Evolutionary conservation across 352 stramenopile genomes (phyloP).

Genomic region (Blastocystis sp.): DNA sequence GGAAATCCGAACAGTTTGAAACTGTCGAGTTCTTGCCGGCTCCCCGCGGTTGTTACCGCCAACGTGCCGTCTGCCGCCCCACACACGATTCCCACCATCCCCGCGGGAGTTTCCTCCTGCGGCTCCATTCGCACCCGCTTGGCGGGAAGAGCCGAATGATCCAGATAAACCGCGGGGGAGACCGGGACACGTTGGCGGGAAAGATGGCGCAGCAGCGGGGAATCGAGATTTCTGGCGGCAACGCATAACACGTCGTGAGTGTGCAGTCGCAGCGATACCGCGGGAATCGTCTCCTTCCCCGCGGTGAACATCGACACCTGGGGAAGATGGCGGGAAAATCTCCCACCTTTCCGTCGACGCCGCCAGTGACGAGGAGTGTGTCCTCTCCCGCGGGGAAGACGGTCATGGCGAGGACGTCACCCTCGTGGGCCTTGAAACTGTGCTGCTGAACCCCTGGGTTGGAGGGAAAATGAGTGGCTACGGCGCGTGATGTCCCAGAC

Average conservation of each 20-base stretch:
- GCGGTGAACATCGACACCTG: too few species aligned
- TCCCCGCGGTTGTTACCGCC: not conserved
- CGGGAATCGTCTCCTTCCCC: not conserved
- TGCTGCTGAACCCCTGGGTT: not conserved
- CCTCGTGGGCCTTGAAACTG: slow-evolving; percentile 18
- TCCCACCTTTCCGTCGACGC: slow-evolving; percentile 17
- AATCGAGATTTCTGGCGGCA: not conserved
- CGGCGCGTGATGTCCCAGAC: slow-evolving; percentile 4
- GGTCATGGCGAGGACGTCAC: slow-evolving; percentile 30
- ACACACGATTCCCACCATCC: not conserved
- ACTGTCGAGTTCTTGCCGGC: not conserved
- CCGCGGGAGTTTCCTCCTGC: not conserved
- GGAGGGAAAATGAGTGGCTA: too few species aligned
- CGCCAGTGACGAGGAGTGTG: not conserved
- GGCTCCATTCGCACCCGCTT: not conserved
- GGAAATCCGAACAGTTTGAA: not conserved
- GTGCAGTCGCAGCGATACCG: not conserved
- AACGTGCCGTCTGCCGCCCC: not conserved
- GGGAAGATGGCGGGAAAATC: too few species aligned
- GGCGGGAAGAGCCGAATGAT: not conserved
- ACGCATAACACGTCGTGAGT: slow-evolving; percentile 28
- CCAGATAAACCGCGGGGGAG: not conserved
- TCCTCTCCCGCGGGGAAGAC: not conserved
- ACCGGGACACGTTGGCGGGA: too few species aligned
- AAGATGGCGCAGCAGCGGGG: too few species aligned